Base-by-base conservation (phyloP, 306 rosid species). In the Arachis stenosperma region DNA sequence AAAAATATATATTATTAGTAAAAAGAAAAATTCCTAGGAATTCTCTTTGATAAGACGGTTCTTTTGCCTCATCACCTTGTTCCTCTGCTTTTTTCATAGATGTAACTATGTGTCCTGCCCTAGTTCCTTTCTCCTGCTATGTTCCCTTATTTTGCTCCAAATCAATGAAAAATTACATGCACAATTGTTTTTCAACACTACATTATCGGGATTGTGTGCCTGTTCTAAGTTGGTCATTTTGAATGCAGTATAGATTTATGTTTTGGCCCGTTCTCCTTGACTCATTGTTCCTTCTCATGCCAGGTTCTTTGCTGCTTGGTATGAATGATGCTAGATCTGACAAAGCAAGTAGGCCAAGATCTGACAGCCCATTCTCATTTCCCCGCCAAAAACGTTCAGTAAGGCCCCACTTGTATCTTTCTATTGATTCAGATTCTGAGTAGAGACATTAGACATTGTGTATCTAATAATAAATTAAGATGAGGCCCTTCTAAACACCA, bases 301-400 rank as follows among this genome's bases (percentile, higher is more conserved):
- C 92, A 95, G 99, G 98, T 82, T 86, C 98, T 86, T 81, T 91
- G 84, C 88, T 86, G 80, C 96, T 83, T 71, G 97, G 97, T 47
- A 85, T 84, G 84, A 85, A 84, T 71, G 96, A 90, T 74, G 94
- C 71, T 63, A 73, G 89, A 86, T 76, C 94, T 67, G 96, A 91
- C 70, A 86, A 86, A 81, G 69, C 81, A 70, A 87, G 77, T 72
- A 86, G 88, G 81, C 89, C 78, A 72, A 83, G 97, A 79, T 88
- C 98, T 30, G 90, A 78, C 75, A 89, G 89, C 81, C 98, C 98
- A n/a, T 87, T 95, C 91, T 86, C 98, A 30, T 90, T 91, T 86
- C 99, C 99, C 80, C 97, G 97, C 74, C 99, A 95, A 79, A 95
- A 88, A 81, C 95, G 99, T 73, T 94, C 99, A 59, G 97, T 82